Evolutionary conservation across 345 rosid species (phyloP).

Genomic region (Raphanus sativus): DNA sequence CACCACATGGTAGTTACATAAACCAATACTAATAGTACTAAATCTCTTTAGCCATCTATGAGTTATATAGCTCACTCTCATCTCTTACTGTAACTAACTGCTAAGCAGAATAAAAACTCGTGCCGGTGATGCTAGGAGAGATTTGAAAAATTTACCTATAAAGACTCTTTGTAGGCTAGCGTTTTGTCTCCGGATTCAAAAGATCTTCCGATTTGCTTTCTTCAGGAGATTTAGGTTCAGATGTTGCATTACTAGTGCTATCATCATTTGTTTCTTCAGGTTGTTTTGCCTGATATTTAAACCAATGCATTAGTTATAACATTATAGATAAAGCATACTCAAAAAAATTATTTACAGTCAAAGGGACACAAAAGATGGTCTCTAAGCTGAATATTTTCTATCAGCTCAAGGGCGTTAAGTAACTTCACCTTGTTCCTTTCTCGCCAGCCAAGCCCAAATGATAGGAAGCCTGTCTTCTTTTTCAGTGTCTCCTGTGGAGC

Average conservation of each 20-base stretch:
- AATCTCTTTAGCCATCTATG: not conserved
- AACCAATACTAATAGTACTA: not conserved
- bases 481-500: constrained; percentile 52
- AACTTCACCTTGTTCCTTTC: constrained; percentile 72
- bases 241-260: constrained; percentile 26
- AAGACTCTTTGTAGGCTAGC: constrained; percentile 1
- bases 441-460: constrained; percentile 77
- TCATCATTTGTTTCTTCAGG: constrained; percentile 38
- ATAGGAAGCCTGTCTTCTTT: constrained; percentile 50
- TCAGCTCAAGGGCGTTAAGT: not conserved
- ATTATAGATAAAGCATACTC: not conserved
- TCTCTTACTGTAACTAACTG: not conserved
- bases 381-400: not conserved
- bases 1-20: not conserved
- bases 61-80: not conserved
- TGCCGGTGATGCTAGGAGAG: constrained; percentile 11
- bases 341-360: not conserved
- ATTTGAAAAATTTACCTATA: constrained; percentile 11
- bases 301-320: constrained; percentile 4
- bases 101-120: not conserved
- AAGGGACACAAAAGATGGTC: not conserved
- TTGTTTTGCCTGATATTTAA: constrained; percentile 42
- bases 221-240: constrained; percentile 34
- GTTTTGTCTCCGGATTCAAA: constrained; percentile 31
- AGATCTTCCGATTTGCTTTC: constrained; percentile 34